Evolutionary conservation across 2,329 filamentous ascomycete species (phyloP), one percentile per base, ranked within the genome.

Genomic region (Xylaria sp.): DNA sequence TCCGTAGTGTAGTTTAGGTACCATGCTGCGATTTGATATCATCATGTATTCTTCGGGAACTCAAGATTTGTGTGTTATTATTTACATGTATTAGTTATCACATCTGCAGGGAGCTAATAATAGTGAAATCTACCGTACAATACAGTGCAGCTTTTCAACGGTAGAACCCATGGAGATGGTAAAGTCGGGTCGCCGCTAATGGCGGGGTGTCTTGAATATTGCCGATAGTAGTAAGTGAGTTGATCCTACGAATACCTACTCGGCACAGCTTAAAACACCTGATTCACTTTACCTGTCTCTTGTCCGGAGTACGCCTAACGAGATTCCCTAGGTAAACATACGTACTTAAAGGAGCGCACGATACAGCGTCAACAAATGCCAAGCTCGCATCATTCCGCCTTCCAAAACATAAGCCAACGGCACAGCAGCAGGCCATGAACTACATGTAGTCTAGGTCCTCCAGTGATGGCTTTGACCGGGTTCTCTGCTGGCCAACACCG

Each of bases 121-220:
- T 49, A 49, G 29, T 47, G 29, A 27, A 1, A 49, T 45, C n/a
- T 11, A 2, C n/a, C n/a, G 42, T 45, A 22, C n/a, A n/a, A n/a
- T n/a, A n/a, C n/a, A n/a, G n/a, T n/a, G n/a, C n/a, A n/a, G n/a
- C n/a, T n/a, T n/a, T 54, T 49, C 59, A 59, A 63, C 17, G 31
- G 45, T 31, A 54, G 31, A 29, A 60, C 36, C 64, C 64, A 63
- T 31, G 31, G 44, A 22, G 47, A 39, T 20, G 63, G 63, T 62
- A 63, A 66, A n/a, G 49, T 54, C 44, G 53, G 59, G 36, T 47
- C 57, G 47, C 54, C 58, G 58, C 57, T 62, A 29, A 51, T 47
- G 51, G 50, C 50, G 60, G 50, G 51, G 60, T 53, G 25, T 11
- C 22, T 25, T 2, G n/a, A n/a, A n/a, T n/a, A n/a, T n/a, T n/a